Base-by-base conservation (phyloP, 495 filamentous ascomycete genomes). In the Hypoxylon intermedium region DNA sequence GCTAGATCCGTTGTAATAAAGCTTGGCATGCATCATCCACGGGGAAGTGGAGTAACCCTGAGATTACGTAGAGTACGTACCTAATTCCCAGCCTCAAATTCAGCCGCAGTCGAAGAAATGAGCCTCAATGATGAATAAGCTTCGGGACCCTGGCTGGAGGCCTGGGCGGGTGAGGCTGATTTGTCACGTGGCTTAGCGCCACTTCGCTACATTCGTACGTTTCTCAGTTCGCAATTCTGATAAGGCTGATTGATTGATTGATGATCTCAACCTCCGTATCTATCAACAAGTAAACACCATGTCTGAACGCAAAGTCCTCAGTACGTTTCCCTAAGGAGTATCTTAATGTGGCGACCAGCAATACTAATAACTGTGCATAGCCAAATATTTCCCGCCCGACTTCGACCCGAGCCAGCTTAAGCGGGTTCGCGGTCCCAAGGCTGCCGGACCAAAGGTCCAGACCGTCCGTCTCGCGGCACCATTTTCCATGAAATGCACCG, bases 401-500 rank as follows among this genome's bases (percentile, higher is more conserved):
- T 99, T 98, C 76, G 95, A 99, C 77, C 95, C 95, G 13, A 88
- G 85, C 21, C 88, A 88, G 77, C 79, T 83, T 48, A 88, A 91
- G 41, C 84, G 85, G 3, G 82, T 85, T 13, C 77, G 76, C 9
- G 79, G 77, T 2, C 85, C 87, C 23, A 94, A 93, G 67, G 79
- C 84, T 48, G 77, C 83, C 28, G 91, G 90, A 4, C 89, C 89
- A 3, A 93, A 93, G 60, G 83, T 91, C 15, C 89, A 93, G 68
- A 91, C 88, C 3, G 92, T 97, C 41, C 90, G 95, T n/a, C 79
- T 99, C 15, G 98, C 98, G 91, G 92, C 94, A 0, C 95, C 95
- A 55, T 99, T 98, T 45, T 75, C 86, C 20, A 96, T 99, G 89
- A 91, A 90, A 74, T 98, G 95, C 72, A 87, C 83, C 13, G 79